Conservation (phyloP, 257 asterid genomes). For the Solanum chilense region DNA sequence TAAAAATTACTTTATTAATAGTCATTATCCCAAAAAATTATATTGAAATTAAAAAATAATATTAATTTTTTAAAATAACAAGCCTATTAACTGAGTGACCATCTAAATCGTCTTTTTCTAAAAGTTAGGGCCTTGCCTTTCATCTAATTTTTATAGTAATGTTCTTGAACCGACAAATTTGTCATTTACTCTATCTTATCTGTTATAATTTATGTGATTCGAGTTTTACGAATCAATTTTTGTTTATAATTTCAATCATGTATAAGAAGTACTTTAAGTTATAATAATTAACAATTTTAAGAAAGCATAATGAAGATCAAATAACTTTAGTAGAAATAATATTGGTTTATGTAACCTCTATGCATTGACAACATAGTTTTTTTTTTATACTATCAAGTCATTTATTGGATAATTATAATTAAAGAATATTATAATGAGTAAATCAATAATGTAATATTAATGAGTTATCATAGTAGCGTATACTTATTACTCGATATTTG, state of each 20-base stretch:
- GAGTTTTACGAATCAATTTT: too few species aligned
- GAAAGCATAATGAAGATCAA: not conserved
- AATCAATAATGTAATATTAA: too few species aligned
- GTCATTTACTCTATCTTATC: not conserved
- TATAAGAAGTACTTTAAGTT: not conserved
- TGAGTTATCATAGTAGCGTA: too few species aligned
- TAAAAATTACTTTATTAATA: not conserved
- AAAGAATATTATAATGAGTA: too few species aligned
- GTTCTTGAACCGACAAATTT: not conserved
- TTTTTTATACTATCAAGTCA: not conserved
- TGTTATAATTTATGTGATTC: not conserved
- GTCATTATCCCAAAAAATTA: not conserved
- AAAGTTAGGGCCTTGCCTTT: not conserved
- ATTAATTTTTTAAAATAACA: not conserved
- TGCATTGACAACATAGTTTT: not conserved
- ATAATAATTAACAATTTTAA: too few species aligned
- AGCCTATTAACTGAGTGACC: not conserved
- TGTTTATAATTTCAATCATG: too few species aligned
- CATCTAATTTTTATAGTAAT: not conserved
- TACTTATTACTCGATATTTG: too few species aligned
- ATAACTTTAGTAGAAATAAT: not conserved
- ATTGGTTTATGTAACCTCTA: not conserved
- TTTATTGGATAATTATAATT: not conserved
- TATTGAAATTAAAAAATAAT: not conserved
- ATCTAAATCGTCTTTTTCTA: not conserved